Conservation (phyloP, 768 basidiomycete species). For the Mycena venus region DNA sequence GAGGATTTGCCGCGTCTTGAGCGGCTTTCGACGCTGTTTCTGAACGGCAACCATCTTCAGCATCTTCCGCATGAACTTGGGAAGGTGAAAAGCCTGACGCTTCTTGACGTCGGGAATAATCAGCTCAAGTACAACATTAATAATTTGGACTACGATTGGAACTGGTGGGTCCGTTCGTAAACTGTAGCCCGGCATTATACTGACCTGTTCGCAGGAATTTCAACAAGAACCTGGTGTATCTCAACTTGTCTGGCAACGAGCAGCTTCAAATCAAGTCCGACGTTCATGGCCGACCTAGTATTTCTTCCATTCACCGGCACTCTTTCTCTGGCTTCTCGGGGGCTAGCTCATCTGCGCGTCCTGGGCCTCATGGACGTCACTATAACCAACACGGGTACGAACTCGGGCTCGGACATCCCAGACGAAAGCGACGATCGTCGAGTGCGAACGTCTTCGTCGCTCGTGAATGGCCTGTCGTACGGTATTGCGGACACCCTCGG, state of each 20-base stretch:
- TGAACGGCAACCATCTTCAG: conserved; percentile 95
- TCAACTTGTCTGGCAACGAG: conserved; percentile 98
- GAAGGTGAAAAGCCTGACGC: conserved; percentile 81
- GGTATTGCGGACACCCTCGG: conserved; percentile 96
- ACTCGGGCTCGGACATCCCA: conserved; percentile 71
- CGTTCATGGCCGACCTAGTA: conserved; percentile 43
- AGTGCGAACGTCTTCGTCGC: conserved; percentile 90
- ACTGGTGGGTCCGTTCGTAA: conserved; percentile 75
- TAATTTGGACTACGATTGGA: conserved; percentile 99
- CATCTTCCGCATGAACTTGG: conserved; percentile 92
- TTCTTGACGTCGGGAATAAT: conserved; percentile 95
- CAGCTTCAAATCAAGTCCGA: conserved; percentile 94
- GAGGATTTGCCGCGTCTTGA: conserved; percentile 86
- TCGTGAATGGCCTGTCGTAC: conserved; percentile 93
- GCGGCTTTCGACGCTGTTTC: conserved; percentile 79
- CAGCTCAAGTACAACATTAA: conserved; percentile 96
- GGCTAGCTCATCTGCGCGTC: conserved; percentile 83
- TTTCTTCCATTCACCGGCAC: conserved; percentile 43
- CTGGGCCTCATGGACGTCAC: conserved; percentile 99
- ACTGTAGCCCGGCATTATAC: neutral
- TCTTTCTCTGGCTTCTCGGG: conserved; percentile 88
- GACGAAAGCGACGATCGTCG: conserved; percentile 91
- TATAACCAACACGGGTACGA: conserved; percentile 73
- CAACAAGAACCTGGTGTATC: conserved; percentile 92
- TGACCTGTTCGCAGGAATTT: conserved; percentile 80